Base-by-base conservation (phyloP, 164 flowering plant genomes). In the Vitis rupestris region DNA sequence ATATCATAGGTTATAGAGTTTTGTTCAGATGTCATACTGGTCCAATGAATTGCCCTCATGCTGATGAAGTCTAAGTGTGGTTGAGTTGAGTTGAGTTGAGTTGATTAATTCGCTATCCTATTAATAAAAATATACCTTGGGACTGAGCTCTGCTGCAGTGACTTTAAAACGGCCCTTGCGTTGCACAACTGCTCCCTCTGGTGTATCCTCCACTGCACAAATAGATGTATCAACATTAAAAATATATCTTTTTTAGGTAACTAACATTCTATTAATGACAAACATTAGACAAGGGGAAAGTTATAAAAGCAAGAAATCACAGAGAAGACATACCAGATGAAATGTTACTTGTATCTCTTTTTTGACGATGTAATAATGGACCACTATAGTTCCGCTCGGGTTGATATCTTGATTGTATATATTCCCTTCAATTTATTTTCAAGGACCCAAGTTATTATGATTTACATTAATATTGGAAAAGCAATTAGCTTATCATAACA, bases 91-190 rank as follows among this genome's bases (percentile, higher is more conserved):
- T n/a, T 16, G 16, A 16, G 50, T 14, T 16, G 16, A 16, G 50
- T 14, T 30, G 7, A 61, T 31, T 3, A 23, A 66, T 30, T 50
- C 48, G 50, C 11, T 50, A 60, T 53, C 5, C 59, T 3, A 31
- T 19, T 48, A 65, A 30, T 23, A 10, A 61, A 59, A 61, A 17
- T 53, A 61, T 86, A 90, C 97, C 95, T 86, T 84, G 44, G 88
- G 85, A 81, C 84, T 82, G 30, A 78, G 80, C 67, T 87, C 98
- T 57, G 85, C 88, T 59, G 94, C 87, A 67, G 92, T 92, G 57
- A 94, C 89, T 78, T 94, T 86, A 80, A 94, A 94, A 10, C 99
- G 95, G 29, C 99, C 97, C 82, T 80, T 90, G 11, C 81, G 84
- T 70, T 90, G 93, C 55, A 96, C 84, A 49, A 88, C 76, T 61